These are phyloP conservation scores for Colletotrichum sp. DNA, from an alignment of 2,329 filamentous ascomycete species.

Conservation along the genomic window DNA sequence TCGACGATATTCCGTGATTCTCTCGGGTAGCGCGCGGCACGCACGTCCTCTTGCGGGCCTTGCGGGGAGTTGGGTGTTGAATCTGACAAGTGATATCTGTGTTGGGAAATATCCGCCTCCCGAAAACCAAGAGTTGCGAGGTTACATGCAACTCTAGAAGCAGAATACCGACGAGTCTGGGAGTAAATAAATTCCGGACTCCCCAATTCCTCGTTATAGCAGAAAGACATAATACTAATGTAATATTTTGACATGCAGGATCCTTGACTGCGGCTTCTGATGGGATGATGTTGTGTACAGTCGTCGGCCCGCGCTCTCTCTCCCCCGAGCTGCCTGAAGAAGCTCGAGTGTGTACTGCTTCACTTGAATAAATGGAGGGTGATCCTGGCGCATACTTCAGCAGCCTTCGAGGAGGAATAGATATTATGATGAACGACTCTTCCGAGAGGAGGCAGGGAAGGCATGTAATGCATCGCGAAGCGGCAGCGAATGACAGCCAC, in stretches of 20 bases:
- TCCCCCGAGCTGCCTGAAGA: too few relatives aligned
- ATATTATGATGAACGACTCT: too few relatives aligned
- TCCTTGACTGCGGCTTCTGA: neutral
- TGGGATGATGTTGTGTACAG: too few relatives aligned
- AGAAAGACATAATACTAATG: neutral
- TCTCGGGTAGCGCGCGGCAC: neutral
- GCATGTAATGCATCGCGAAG: too few relatives aligned
- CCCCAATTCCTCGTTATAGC: neutral
- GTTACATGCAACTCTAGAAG: accelerated
- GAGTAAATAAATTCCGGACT: neutral
- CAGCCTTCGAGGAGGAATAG: accelerated
- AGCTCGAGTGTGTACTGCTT: too few relatives aligned
- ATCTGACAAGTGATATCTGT: neutral
- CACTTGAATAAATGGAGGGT: too few relatives aligned
- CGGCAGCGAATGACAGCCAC: too few relatives aligned
- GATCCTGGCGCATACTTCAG: too few relatives aligned
- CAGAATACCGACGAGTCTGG: neutral
- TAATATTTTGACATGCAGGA: neutral
- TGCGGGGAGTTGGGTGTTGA: neutral
- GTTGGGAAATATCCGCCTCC: neutral
- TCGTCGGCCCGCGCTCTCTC: too few relatives aligned
- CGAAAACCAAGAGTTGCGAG: too few relatives aligned
- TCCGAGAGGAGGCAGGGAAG: too few relatives aligned
- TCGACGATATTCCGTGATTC: neutral
- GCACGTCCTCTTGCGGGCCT: neutral